Evolutionary conservation across 352 stramenopile genomes (phyloP).

Genomic region (Pythium brachiatum): DNA sequence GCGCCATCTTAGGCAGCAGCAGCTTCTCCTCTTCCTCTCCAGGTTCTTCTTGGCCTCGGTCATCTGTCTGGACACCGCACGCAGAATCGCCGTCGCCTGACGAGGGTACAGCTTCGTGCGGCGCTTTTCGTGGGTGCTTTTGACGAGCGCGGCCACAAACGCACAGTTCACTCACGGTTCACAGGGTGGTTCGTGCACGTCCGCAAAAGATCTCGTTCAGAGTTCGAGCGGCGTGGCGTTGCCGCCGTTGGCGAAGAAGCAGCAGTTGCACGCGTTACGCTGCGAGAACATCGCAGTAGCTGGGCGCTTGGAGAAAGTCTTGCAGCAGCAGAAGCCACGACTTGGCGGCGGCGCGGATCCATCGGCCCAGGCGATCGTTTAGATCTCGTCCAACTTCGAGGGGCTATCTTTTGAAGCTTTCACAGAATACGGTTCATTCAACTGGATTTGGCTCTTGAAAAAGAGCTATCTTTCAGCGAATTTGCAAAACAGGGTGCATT

Average conservation of each 20-base stretch:
- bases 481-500: too few relatives aligned
- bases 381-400: too few relatives aligned
- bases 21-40: constrained; percentile 44
- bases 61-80: constrained; percentile 50
- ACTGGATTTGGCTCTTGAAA: too few relatives aligned
- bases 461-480: too few relatives aligned
- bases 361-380: constrained; percentile 53
- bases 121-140: constrained; percentile 38
- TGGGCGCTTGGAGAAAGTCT: constrained; percentile 52
- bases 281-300: constrained; percentile 45
- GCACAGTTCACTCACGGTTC: constrained; percentile 29
- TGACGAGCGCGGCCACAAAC: constrained; percentile 41
- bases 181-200: constrained; percentile 30
- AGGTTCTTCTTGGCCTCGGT: constrained; percentile 45
- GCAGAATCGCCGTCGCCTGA: constrained; percentile 50
- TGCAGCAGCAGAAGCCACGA: constrained; percentile 51
- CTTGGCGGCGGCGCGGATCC: constrained; percentile 48
- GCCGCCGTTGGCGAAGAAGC: constrained; percentile 36
- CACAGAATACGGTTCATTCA: too few relatives aligned
- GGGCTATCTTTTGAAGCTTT: too few relatives aligned
- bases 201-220: constrained; percentile 49
- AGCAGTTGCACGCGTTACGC: constrained; percentile 37
- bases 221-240: constrained; percentile 42
- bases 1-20: constrained; percentile 53
- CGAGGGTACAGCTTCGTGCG: constrained; percentile 36